Percentiles rank a stretch among this genome's conserved stretches.
phyloP scores from a whole-genome alignment of 768 basidiomycete species.

The Piloderma croceum region DNA sequence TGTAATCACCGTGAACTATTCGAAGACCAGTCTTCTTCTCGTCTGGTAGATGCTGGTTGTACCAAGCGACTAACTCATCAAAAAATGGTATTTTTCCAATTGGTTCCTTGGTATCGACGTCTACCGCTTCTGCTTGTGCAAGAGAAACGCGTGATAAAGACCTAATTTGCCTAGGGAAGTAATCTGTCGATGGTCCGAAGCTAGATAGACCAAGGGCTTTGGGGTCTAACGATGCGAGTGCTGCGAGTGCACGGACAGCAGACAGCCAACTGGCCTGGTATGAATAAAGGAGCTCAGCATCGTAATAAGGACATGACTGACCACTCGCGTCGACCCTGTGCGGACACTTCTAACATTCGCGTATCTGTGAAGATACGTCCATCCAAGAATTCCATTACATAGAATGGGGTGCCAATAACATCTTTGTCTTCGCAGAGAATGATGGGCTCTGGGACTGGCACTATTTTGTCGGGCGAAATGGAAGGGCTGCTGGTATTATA shows the following conservation, averaged over 20 bases:
- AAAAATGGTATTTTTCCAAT: slow-evolving; percentile 74
- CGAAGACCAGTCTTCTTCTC: slow-evolving; percentile 69
- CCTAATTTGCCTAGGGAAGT: slow-evolving; percentile 92
- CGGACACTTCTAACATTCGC: slow-evolving; percentile 63
- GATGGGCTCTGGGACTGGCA: slow-evolving; percentile 85
- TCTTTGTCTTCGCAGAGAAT: slow-evolving; percentile 72
- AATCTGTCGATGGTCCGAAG: slow-evolving; percentile 71
- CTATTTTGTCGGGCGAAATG: slow-evolving; percentile 43
- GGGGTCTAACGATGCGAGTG: slow-evolving; percentile 62
- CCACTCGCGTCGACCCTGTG: slow-evolving; percentile 66
- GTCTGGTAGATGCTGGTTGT: slow-evolving; percentile 65
- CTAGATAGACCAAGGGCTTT: slow-evolving; percentile 56
- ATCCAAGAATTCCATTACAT: slow-evolving; percentile 93
- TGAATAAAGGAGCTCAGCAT: neutral
- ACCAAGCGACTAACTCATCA: slow-evolving; percentile 72
- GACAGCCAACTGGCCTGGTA: slow-evolving; percentile 63
- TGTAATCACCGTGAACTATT: slow-evolving; percentile 98
- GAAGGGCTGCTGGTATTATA: slow-evolving; percentile 56
- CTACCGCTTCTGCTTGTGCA: slow-evolving; percentile 66
- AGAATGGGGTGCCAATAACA: slow-evolving; percentile 87
- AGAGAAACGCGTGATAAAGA: slow-evolving; percentile 76
- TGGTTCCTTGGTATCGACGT: slow-evolving; percentile 54
- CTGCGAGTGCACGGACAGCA: slow-evolving; percentile 63
- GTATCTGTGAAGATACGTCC: slow-evolving; percentile 91
- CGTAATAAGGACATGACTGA: slow-evolving; percentile 26